A percentile compares a stretch with the other conserved stretches of the same genome.
These are phyloP conservation scores for Gymnopilus junonius DNA, from an alignment of 768 basidiomycete species.

Conservation along the genomic window DNA sequence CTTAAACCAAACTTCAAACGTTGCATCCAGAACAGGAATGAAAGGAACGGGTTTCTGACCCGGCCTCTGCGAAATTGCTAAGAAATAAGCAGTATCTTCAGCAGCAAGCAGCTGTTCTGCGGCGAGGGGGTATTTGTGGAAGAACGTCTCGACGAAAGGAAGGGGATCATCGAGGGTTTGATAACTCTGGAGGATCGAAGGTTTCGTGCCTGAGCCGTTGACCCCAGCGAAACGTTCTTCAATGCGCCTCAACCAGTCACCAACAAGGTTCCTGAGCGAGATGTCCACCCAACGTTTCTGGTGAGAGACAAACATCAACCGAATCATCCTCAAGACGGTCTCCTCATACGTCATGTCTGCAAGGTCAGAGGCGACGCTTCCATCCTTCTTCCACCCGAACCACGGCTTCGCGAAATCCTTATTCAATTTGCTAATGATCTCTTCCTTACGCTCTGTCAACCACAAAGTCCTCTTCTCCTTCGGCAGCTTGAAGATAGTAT, in stretches of 20 bases:
- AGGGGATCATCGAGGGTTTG: slow-evolving; percentile 81
- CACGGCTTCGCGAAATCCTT: slow-evolving; percentile 95
- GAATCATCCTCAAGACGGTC: slow-evolving; percentile 86
- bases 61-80: slow-evolving; percentile 92
- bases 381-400: slow-evolving; percentile 98
- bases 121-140: slow-evolving; percentile 82
- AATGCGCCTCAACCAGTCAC: slow-evolving; percentile 95
- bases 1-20: slow-evolving; percentile 99
- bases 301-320: slow-evolving; percentile 93
- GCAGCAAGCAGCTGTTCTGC: slow-evolving; percentile 86
- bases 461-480: slow-evolving; percentile 94
- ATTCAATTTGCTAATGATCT: slow-evolving; percentile 92
- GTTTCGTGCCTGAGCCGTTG: slow-evolving; percentile 73
- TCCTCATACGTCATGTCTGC: slow-evolving; percentile 99
- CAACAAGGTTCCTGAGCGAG: slow-evolving; percentile 89
- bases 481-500: slow-evolving; percentile 92
- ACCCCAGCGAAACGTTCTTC: slow-evolving; percentile 96
- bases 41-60: slow-evolving; percentile 99
- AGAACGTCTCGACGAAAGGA: slow-evolving; percentile 80
- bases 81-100: slow-evolving; percentile 95
- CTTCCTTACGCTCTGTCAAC: slow-evolving; percentile 85
- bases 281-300: slow-evolving; percentile 93
- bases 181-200: slow-evolving; percentile 87
- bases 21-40: slow-evolving; percentile 92
- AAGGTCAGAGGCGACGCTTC: slow-evolving; percentile 79